Base-by-base conservation (phyloP, 2,329 filamentous ascomycete species). In the Fusarium napiforme region DNA sequence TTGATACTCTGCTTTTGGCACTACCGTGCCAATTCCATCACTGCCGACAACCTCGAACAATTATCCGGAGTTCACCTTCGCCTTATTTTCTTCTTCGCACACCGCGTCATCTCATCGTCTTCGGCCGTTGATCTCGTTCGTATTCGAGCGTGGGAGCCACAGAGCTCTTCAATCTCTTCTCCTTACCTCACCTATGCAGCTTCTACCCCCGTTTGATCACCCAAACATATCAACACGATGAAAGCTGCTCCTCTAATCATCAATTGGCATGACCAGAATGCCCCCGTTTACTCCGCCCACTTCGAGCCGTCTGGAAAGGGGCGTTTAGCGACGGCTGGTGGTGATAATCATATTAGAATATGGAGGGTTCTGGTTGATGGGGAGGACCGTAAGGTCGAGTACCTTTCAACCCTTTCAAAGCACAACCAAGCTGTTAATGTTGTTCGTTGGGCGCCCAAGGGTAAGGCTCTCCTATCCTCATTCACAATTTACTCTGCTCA, bases 351-450 rank as follows among this genome's bases (percentile, higher is more conserved):
- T 85, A 95, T 99, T 79, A 90, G 96, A 84, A 87, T 99, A 79
- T 99, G 96, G 96, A 96, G 91, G 83, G 89, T 99, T 77, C 94
- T 98, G 73, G 86, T 89, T 57, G 91, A 93, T 69, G 95, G 94
- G 43, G 94, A 97, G 71, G 94, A 97, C 78, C 90, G 94, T 69
- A 97, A 93, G 80, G 93, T 97, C 73, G 93, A 94, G 65, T 99
- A 98, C 81, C 87, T 99, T 40, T 95, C 95, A 19, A 98, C 96
- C 5, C 89, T 99, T 61, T 88, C 91, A 69, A 98, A 97, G 81
- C 96, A 99, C 83, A 97, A 95, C 28, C 96, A 98, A 83, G 95
- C 96, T 49, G 96, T 99, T 78, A 99, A 99, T 85, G 96, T 99
- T 43, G 96, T 99, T 59, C 91, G 96, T 78, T 99, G 96, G 91